Percentiles rank a stretch among this genome's conserved stretches.
phyloP scores from a whole-genome alignment of 2,329 filamentous ascomycete species.

The Tolypocladium ophioglossoides region DNA sequence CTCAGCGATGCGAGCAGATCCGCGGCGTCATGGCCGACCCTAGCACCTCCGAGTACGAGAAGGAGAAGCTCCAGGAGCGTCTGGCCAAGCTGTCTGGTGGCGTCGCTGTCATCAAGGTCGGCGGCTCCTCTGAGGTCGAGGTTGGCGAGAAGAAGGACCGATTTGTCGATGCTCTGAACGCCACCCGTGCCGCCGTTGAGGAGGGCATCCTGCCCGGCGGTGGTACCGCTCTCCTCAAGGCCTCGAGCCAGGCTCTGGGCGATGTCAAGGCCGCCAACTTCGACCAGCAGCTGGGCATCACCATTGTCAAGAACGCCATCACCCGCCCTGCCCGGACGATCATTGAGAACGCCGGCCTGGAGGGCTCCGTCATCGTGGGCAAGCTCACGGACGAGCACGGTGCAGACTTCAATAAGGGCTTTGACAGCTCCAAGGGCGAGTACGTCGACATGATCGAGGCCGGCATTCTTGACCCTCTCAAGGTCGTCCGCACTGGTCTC shows the following conservation, averaged over 20 bases:
- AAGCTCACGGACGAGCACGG: slow-evolving; percentile 95
- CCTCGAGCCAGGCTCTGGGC: slow-evolving; percentile 76
- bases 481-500: slow-evolving; percentile 95
- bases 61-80: slow-evolving; percentile 99
- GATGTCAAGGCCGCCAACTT: slow-evolving; percentile 88
- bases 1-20: slow-evolving; percentile 98
- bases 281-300: slow-evolving; percentile 96
- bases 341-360: slow-evolving; percentile 92
- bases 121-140: slow-evolving; percentile 94
- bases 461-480: slow-evolving; percentile 98
- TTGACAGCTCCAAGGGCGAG: slow-evolving; percentile 91
- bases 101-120: slow-evolving; percentile 99
- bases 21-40: slow-evolving; percentile 92
- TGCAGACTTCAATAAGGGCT: slow-evolving; percentile 94
- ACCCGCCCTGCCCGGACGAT: slow-evolving; percentile 90
- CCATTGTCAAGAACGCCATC: slow-evolving; percentile 96
- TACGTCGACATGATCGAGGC: slow-evolving; percentile 97
- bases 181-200: slow-evolving; percentile 95
- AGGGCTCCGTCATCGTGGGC: slow-evolving; percentile 92
- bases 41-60: slow-evolving; percentile 96
- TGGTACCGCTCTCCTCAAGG: slow-evolving; percentile 97
- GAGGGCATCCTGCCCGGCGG: slow-evolving; percentile 98
- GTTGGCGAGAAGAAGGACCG: slow-evolving; percentile 99
- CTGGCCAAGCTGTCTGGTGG: slow-evolving; percentile 98
- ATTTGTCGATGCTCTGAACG: slow-evolving; percentile 96